Evolutionary conservation across 1,284 basidiomycete species (phyloP), one percentile per base, ranked within the genome.

Genomic region (Volvariella volvacea): DNA sequence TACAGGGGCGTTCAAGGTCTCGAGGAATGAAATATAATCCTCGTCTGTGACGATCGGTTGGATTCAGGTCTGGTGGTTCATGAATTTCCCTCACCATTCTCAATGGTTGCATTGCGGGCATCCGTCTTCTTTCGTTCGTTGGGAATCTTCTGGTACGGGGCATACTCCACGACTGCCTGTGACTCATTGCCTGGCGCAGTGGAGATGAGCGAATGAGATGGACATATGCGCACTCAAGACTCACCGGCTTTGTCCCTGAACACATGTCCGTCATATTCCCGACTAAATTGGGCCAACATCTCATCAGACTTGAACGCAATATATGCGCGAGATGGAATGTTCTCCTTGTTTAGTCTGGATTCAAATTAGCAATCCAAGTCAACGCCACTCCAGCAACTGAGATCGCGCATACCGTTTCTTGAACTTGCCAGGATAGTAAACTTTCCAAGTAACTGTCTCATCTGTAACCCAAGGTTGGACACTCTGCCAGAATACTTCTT

Each of bases 401-500:
- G 30, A 32, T 32, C 19, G 28, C 34, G 66, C 78, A 52, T 55
- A 89, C 87, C 79, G 78, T 59, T 85, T 86, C 49, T 76, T 76
- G 46, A 80, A 58, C 64, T 88, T 86, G 3, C 90, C 89, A 10
- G 71, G 71, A 51, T 76, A 75, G 57, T 74, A 91, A 0, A 66
- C 58, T 58, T 78, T 85, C 86, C 83, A 91, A 4, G 67, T 61
- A 25, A 76, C 69, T 1, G 81, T 82, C 31, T 89, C 82, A 4
- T 88, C 83, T 0, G 77, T 74, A 14, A 95, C 82, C 92, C 92
- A 98, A 1, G 75, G 66, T 44, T 82, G 72, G 3, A 95, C 90
- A 49, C 87, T 90, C 54, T 86, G 78, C 95, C 95, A 98, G 64
- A 99, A 98, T 42, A 95, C 68, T 1, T 83, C 80, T 56, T 93